Conservation (phyloP, 2,329 filamentous ascomycete genomes). For the Fusarium bactridioides region DNA sequence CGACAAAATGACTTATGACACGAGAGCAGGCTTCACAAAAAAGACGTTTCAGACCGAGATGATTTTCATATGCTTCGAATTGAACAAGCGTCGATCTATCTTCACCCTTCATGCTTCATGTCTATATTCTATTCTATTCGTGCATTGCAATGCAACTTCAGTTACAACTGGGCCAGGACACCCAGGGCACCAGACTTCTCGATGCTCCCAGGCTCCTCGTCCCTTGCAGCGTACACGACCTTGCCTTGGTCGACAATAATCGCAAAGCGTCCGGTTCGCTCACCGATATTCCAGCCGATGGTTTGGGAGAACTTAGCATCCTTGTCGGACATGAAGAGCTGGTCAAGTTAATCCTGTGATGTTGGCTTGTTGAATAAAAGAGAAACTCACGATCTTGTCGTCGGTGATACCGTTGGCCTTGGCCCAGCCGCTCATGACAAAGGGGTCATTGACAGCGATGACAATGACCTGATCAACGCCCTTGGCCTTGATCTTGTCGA, state of each 20-base stretch:
- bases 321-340: conserved; percentile 79
- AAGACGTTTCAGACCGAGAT: background rate
- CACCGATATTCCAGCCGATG: conserved; percentile 79
- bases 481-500: conserved; percentile 76
- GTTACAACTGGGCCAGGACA: conserved; percentile 62
- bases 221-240: conserved; percentile 80
- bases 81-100: conserved; percentile 26
- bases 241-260: conserved; percentile 85
- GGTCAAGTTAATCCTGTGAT: conserved; percentile 6
- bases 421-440: conserved; percentile 88
- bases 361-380: background rate
- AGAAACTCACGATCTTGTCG: conserved; percentile 63
- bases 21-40: conserved; percentile 4
- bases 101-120: conserved; percentile 28
- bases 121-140: conserved; percentile 8
- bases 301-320: conserved; percentile 76
- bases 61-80: conserved; percentile 7
- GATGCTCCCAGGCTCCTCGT: conserved; percentile 59
- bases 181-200: conserved; percentile 61
- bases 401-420: conserved; percentile 84
- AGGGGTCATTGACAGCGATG: conserved; percentile 85
- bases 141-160: background rate
- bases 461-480: conserved; percentile 84
- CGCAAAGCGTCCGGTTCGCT: conserved; percentile 80
- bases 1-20: conserved; percentile 10